These are phyloP conservation scores for Pelagophyceae sp. DNA, from an alignment of 352 stramenopile genomes.

Conservation along the genomic window DNA sequence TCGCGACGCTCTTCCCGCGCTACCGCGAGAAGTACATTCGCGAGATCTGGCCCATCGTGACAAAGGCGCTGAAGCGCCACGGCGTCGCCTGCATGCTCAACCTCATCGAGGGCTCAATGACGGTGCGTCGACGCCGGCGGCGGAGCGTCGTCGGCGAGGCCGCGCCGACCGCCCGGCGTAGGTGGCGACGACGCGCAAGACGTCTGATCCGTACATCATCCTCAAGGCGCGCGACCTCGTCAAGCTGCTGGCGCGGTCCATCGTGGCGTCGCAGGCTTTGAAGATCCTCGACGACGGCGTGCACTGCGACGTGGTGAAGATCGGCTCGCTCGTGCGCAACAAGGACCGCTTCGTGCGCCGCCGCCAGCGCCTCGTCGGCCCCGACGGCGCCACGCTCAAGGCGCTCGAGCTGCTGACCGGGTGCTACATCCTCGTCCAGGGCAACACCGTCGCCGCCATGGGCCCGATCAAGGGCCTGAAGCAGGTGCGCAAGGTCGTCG, in stretches of 20 bases:
- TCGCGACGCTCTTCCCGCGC: constrained; percentile 98
- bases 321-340: constrained; percentile 94
- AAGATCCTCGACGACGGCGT: constrained; percentile 96
- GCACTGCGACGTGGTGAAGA: constrained; percentile 99
- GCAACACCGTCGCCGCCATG: constrained; percentile 91
- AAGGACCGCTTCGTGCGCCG: constrained; percentile 99
- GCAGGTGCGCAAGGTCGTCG: constrained; percentile 88
- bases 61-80: constrained; percentile 83
- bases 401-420: constrained; percentile 96
- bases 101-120: constrained; percentile 93
- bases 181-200: constrained; percentile 90
- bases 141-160: no score
- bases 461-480: constrained; percentile 77
- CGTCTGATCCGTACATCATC: constrained; percentile 92
- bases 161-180: no score
- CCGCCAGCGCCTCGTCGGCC: constrained; percentile 89
- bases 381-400: constrained; percentile 91
- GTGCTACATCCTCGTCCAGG: constrained; percentile 97
- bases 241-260: constrained; percentile 92
- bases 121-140: no score
- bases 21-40: constrained; percentile 98
- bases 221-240: constrained; percentile 97
- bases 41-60: constrained; percentile 96
- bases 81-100: constrained; percentile 96
- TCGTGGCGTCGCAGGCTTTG: constrained; percentile 87